A percentile compares a stretch with the other conserved stretches of the same genome.
Conservation (phyloP, 78 protist genomes). For the Polysphondylium violaceum region DNA sequence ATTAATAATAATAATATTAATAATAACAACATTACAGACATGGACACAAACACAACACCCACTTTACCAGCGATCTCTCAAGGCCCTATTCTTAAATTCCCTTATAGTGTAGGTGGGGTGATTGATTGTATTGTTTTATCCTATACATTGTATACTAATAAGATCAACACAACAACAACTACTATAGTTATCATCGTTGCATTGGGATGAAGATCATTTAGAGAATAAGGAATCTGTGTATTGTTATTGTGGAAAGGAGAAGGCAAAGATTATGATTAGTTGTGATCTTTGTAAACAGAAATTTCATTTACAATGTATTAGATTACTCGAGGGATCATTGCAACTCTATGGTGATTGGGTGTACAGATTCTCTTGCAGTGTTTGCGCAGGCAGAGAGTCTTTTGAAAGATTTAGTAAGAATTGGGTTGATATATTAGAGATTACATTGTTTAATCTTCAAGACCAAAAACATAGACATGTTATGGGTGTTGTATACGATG, state of each 20-base stretch:
- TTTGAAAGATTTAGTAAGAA: conserved; percentile 77
- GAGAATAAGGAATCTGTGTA: conserved; percentile 31
- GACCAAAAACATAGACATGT: background rate
- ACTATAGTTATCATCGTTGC: conserved; percentile 27
- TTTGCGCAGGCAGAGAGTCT: conserved; percentile 41
- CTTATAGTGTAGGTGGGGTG: conserved; percentile 37
- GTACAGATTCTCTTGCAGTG: conserved; percentile 54
- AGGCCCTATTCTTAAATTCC: conserved; percentile 10
- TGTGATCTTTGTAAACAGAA: conserved; percentile 60
- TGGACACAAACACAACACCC: background rate
- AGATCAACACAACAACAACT: background rate
- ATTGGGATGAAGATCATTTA: conserved; percentile 55
- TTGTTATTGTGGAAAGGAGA: conserved; percentile 72
- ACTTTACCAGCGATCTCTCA: background rate
- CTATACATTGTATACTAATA: background rate
- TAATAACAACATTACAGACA: background rate
- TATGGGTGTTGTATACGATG: too few relatives aligned
- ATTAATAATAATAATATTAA: background rate
- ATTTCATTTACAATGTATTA: conserved; percentile 51
- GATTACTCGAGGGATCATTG: conserved; percentile 34
- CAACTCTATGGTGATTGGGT: conserved; percentile 77
- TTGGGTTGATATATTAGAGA: conserved; percentile 66
- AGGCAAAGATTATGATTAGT: conserved; percentile 29
- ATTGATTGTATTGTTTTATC: background rate
- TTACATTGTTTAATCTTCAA: conserved; percentile 32